Conservation (phyloP, 2,329 filamentous ascomycete genomes). For the Venturia aucupariae region DNA sequence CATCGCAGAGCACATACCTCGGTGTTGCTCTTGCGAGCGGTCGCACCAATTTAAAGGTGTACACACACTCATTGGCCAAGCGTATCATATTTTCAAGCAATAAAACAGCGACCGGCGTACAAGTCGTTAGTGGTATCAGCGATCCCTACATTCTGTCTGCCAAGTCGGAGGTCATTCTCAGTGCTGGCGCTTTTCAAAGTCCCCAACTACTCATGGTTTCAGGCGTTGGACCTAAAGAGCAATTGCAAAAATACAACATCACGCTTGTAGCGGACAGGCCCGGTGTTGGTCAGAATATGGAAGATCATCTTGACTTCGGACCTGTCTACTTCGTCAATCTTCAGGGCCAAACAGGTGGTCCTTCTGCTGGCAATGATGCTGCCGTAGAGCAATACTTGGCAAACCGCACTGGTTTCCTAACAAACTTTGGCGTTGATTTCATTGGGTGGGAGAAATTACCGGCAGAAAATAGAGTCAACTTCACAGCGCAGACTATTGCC, state of each 20-base stretch:
- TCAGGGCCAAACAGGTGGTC: not conserved
- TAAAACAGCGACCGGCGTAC: slow-evolving; percentile 8
- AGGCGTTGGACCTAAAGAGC: slow-evolving; percentile 13
- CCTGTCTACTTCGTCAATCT: not conserved
- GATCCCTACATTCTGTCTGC: slow-evolving; percentile 8
- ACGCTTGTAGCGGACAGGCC: slow-evolving; percentile 5
- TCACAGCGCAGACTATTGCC: not conserved
- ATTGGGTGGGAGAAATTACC: slow-evolving; percentile 13
- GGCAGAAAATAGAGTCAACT: slow-evolving; percentile 5
- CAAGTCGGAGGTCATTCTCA: slow-evolving; percentile 13
- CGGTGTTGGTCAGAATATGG: slow-evolving; percentile 13
- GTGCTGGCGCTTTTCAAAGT: slow-evolving; percentile 14
- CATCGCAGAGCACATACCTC: slow-evolving; percentile 1
- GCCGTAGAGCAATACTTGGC: slow-evolving; percentile 2
- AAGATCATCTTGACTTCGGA: slow-evolving; percentile 13
- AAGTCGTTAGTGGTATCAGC: not conserved
- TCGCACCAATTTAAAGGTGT: slow-evolving; percentile 13
- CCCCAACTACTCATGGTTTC: slow-evolving; percentile 16
- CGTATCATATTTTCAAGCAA: slow-evolving; percentile 9
- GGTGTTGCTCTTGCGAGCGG: not conserved
- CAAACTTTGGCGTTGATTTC: not conserved
- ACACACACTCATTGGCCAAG: slow-evolving; percentile 11
- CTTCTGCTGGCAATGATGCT: not conserved
- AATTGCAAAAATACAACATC: slow-evolving; percentile 11
- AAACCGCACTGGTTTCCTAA: slow-evolving; percentile 3